A percentile compares a stretch with the other conserved stretches of the same genome.
These are phyloP conservation scores for Botryotinia globosa DNA, from an alignment of 2,329 filamentous ascomycete genomes.

Conservation along the genomic window DNA sequence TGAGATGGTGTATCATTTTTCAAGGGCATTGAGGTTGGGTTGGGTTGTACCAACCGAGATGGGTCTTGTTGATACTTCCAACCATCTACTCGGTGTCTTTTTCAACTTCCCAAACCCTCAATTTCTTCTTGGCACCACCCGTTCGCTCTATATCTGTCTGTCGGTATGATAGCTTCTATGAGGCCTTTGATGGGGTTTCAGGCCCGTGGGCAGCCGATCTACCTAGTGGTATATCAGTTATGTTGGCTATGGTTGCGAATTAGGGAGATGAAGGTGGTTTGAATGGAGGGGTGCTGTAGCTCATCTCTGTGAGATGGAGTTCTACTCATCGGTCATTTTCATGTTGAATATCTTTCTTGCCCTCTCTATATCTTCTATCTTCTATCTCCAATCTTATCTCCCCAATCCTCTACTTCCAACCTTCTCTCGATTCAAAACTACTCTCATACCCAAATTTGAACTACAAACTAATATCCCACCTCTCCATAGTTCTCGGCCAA, in stretches of 20 bases:
- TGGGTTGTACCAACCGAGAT: background rate
- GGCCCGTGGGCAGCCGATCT: background rate
- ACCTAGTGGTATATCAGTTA: background rate
- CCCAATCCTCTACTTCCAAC: background rate
- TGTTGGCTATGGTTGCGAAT: too few relatives aligned
- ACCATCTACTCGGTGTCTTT: background rate
- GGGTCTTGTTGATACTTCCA: background rate
- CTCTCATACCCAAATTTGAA: background rate
- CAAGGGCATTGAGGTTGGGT: background rate
- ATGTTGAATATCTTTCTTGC: background rate
- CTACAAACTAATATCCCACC: background rate
- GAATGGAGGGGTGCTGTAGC: background rate
- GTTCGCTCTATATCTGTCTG: background rate
- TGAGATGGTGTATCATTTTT: background rate
- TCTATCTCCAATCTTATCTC: background rate
- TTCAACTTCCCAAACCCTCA: background rate
- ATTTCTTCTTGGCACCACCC: background rate
- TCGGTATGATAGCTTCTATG: background rate
- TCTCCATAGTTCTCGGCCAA: constrained; percentile 54
- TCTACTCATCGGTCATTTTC: background rate
- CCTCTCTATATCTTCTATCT: background rate
- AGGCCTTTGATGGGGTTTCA: background rate
- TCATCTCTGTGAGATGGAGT: background rate
- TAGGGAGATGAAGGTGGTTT: background rate
- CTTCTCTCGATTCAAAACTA: background rate